Conservation (phyloP, 768 basidiomycete species). For the Chalciporus sphaerocephalus region DNA sequence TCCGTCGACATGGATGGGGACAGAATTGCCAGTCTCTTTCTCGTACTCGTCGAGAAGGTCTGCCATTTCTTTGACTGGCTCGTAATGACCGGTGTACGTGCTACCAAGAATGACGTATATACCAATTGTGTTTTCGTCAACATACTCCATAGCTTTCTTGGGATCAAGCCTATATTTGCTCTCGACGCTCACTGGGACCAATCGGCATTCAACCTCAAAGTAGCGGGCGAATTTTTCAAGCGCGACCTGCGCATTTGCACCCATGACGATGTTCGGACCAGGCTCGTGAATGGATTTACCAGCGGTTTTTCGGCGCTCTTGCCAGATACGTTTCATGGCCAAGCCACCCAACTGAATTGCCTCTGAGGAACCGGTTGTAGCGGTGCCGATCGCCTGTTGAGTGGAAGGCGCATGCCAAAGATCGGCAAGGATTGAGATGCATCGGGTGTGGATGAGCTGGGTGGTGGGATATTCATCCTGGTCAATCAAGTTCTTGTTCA, state of each 20-base stretch:
- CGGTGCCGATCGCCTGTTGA: slow-evolving; percentile 58
- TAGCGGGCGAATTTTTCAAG: slow-evolving; percentile 68
- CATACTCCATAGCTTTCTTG: slow-evolving; percentile 55
- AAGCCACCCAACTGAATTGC: slow-evolving; percentile 71
- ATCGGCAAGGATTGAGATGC: slow-evolving; percentile 55
- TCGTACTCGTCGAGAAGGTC: slow-evolving; percentile 63
- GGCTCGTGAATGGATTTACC: slow-evolving; percentile 66
- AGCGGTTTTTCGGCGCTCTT: slow-evolving; percentile 57
- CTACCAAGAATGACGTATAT: slow-evolving; percentile 59
- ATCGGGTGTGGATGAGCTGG: slow-evolving; percentile 43
- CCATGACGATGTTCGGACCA: slow-evolving; percentile 62
- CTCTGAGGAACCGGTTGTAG: slow-evolving; percentile 67
- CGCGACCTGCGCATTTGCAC: slow-evolving; percentile 66
- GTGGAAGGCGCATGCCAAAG: slow-evolving; percentile 62
- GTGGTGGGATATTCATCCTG: slow-evolving; percentile 67
- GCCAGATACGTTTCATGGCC: slow-evolving; percentile 70
- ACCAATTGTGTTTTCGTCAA: slow-evolving; percentile 72
- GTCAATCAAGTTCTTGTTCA: slow-evolving; percentile 65
- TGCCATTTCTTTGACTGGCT: slow-evolving; percentile 83
- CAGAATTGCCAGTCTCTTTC: slow-evolving; percentile 37
- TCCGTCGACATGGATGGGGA: slow-evolving; percentile 53
- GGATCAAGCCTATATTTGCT: slow-evolving; percentile 77
- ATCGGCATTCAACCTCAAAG: slow-evolving; percentile 60
- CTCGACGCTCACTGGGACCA: slow-evolving; percentile 61
- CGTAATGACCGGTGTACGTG: slow-evolving; percentile 58